These are phyloP conservation scores for Thecaphora thlaspeos DNA, from an alignment of 1,284 basidiomycete species.

Conservation along the genomic window DNA sequence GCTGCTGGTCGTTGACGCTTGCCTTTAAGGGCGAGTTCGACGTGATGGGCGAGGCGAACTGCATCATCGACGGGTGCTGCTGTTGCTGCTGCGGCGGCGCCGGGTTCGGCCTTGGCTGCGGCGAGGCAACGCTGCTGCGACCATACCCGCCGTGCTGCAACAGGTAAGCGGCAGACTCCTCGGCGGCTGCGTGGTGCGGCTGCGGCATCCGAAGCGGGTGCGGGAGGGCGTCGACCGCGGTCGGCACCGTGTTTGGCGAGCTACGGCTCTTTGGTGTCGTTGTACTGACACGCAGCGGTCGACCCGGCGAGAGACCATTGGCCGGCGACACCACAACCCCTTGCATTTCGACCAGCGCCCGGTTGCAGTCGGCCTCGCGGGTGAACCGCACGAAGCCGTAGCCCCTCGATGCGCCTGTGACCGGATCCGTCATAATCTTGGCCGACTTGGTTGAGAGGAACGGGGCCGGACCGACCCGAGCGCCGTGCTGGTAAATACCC, in stretches of 20 bases:
- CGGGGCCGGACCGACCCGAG: slow-evolving; percentile 41
- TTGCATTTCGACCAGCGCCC: slow-evolving; percentile 56
- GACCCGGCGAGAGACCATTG: slow-evolving; percentile 35
- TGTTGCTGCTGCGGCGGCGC: slow-evolving; percentile 5
- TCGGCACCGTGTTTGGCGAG: background rate
- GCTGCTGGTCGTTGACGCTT: background rate
- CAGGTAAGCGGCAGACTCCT: slow-evolving; percentile 17
- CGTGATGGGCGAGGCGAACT: slow-evolving; percentile 14
- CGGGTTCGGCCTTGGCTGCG: slow-evolving; percentile 17
- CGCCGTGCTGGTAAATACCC: slow-evolving; percentile 36
- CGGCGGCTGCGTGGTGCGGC: slow-evolving; percentile 28
- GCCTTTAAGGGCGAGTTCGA: slow-evolving; percentile 20
- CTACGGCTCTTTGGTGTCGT: slow-evolving; percentile 49
- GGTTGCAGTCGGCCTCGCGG: slow-evolving; percentile 41
- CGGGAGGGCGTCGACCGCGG: slow-evolving; percentile 13
- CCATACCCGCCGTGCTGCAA: slow-evolving; percentile 16
- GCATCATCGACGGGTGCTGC: slow-evolving; percentile 6
- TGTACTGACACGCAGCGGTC: slow-evolving; percentile 46
- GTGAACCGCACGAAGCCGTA: slow-evolving; percentile 53
- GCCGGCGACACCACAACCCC: slow-evolving; percentile 32
- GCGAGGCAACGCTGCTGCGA: slow-evolving; percentile 19
- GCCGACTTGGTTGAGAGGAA: slow-evolving; percentile 49
- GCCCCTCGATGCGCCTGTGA: slow-evolving; percentile 43
- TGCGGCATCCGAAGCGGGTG: slow-evolving; percentile 33
- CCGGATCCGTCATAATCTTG: slow-evolving; percentile 48